phyloP scores from a whole-genome alignment of 2,329 filamentous ascomycete species.

The Talaromyces sp. region DNA sequence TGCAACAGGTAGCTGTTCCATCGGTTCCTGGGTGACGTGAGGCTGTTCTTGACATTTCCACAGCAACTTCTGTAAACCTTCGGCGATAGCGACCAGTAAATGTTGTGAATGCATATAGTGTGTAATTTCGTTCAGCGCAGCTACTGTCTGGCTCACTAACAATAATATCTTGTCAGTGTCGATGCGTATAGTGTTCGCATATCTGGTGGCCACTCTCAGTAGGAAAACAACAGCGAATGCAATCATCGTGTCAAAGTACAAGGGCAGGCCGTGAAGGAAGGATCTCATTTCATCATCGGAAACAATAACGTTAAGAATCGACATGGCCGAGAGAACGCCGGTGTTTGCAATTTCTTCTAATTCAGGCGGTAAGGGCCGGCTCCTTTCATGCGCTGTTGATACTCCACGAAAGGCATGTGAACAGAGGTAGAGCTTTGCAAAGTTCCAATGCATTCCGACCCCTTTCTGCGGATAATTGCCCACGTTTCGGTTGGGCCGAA shows the following conservation, averaged over 20 bases:
- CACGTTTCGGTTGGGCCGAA: constrained; percentile 36
- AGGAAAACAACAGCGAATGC: constrained; percentile 41
- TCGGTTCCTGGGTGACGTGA: constrained; percentile 18
- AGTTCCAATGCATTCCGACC: constrained; percentile 46
- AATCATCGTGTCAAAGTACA: constrained; percentile 42
- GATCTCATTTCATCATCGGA: constrained; percentile 35
- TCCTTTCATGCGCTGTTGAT: constrained; percentile 8
- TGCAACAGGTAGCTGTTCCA: constrained; percentile 25
- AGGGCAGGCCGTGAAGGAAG: constrained; percentile 34
- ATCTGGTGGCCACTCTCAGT: constrained; percentile 37
- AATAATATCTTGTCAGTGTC: constrained; percentile 28
- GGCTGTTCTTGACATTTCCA: constrained; percentile 22
- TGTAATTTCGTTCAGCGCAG: constrained; percentile 24
- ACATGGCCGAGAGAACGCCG: constrained; percentile 35
- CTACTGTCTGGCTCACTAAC: constrained; percentile 24
- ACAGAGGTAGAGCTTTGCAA: constrained; percentile 47
- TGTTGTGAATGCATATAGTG: constrained; percentile 28
- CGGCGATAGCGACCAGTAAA: constrained; percentile 27
- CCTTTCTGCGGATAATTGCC: constrained; percentile 46
- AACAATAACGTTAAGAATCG: constrained; percentile 34
- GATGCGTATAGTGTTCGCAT: constrained; percentile 24
- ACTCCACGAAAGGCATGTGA: constrained; percentile 44
- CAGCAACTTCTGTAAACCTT: constrained; percentile 27
- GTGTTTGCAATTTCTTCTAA: constrained; percentile 38
- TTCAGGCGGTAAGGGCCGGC: constrained; percentile 27